Evolutionary conservation across 257 asterid genomes (phyloP), one percentile per base, ranked within the genome.

Genomic region (Cruciata laevipes): DNA sequence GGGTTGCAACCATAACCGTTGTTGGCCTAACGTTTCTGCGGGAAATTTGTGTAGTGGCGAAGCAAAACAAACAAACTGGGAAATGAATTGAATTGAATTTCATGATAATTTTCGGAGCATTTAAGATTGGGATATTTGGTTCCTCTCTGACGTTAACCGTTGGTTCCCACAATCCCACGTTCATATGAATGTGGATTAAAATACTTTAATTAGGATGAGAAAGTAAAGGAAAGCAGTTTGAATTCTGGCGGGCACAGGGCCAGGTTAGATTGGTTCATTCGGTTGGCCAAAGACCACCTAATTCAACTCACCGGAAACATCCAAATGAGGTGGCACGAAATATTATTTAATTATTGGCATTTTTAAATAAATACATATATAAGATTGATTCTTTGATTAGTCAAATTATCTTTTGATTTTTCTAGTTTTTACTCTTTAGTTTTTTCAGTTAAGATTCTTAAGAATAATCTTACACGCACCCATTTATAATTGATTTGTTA

Each of bases 1-100:
- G 33, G 47, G 52, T 32, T 61, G 61, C 64, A 74, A 65, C 69
- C 33, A 73, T 74, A 83, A 71, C 85, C 75, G 87, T 80, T 87
- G 88, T 80, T 87, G 91, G 90, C 94, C 95, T 70, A 86, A 87
- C 94, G 65, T 65, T 60, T 66, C 68, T 58, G 30, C 40, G 64
- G 67, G 71, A 61, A 40, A 63, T 27, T 83, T 83, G 89, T 89
- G 78, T 83, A 84, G 55, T 76, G 56, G 68, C 71, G 31, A 85
- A 83, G 88, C 86, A 85, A 79, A 60, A 60, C 55, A 47, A 47
- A 16, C 55, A 47, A 47, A 1, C 55, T 14, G 60, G 13, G 42
- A 37, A 37, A 7, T 37, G 42, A 37, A 37, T 32, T 32, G 37
- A 32, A 32, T 37, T 37, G 12, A 37, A 37, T 37, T 35, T 42